Evolutionary conservation across 768 basidiomycete species (phyloP).

Genomic region (Lyophyllum shimeji): DNA sequence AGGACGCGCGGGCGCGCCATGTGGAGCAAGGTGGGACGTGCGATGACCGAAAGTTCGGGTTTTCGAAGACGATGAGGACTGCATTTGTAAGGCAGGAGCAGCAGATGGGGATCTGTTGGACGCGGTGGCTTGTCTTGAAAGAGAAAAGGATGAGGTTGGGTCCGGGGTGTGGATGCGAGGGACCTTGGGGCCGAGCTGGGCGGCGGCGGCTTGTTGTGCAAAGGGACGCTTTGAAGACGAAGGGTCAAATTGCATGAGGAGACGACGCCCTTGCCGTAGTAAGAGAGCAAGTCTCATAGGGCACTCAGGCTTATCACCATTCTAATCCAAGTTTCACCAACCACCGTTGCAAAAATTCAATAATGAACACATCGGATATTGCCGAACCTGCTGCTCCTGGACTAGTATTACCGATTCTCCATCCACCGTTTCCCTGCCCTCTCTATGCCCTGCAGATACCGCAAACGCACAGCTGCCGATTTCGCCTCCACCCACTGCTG

Average conservation of each 20-base stretch:
- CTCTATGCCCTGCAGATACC: constrained; percentile 70
- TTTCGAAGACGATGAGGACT: constrained; percentile 18
- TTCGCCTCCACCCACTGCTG: constrained; percentile 60
- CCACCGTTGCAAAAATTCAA: background rate
- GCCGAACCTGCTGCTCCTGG: constrained; percentile 4
- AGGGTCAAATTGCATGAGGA: constrained; percentile 60
- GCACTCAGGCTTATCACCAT: constrained; percentile 9
- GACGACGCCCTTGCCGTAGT: constrained; percentile 49
- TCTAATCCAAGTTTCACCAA: background rate
- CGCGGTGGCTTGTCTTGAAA: constrained; percentile 18
- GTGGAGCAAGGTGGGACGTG: constrained; percentile 6
- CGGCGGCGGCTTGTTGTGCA: constrained; percentile 37
- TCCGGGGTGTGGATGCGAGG: constrained; percentile 26
- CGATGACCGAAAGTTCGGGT: constrained; percentile 7
- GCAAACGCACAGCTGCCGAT: constrained; percentile 61
- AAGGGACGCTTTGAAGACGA: constrained; percentile 46
- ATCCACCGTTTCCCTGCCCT: constrained; percentile 45
- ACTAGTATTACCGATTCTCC: constrained; percentile 25
- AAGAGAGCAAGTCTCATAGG: constrained; percentile 54
- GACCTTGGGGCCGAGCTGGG: constrained; percentile 24
- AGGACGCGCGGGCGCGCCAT: constrained; percentile 18
- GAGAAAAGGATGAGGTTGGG: constrained; percentile 20
- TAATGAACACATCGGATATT: constrained; percentile 3
- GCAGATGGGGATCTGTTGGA: constrained; percentile 1
- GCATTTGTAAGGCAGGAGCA: constrained; percentile 26